Evolutionary conservation across 805 yeast genomes (phyloP).

Genomic region (Nakazawaea ambrosiae): DNA sequence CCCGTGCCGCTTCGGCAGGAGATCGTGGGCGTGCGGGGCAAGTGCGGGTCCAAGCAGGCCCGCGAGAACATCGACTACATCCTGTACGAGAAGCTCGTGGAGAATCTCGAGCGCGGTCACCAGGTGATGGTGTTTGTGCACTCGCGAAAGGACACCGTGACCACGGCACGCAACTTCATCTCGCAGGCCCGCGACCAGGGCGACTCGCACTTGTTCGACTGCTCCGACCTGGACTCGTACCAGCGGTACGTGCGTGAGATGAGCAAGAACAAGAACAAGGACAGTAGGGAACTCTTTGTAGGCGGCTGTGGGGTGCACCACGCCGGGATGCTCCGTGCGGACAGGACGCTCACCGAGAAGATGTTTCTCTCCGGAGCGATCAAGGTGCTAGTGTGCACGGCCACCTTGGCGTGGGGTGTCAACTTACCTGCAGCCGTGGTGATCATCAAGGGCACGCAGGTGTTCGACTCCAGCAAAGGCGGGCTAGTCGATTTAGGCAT

Average conservation of each 20-base stretch:
- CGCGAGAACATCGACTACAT: conserved; percentile 69
- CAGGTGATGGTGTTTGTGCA: conserved; percentile 98
- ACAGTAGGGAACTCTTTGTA: conserved; percentile 70
- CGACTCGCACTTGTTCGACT: conserved; percentile 53
- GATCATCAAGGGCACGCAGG: conserved; percentile 92
- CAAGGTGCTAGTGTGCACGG: conserved; percentile 89
- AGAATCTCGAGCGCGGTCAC: conserved; percentile 59
- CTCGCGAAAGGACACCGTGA: conserved; percentile 87
- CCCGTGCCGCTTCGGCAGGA: conserved; percentile 92
- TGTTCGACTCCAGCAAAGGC: conserved; percentile 90
- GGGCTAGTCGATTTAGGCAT: conserved; percentile 92
- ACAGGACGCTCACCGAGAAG: conserved; percentile 82
- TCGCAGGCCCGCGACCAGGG: conserved; percentile 56
- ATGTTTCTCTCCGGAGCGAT: conserved; percentile 83
- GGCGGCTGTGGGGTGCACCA: conserved; percentile 92
- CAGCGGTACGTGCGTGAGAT: conserved; percentile 56
- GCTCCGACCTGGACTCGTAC: conserved; percentile 35
- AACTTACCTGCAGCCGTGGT: conserved; percentile 98
- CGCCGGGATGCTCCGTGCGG: conserved; percentile 93
- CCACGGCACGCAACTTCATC: conserved; percentile 69
- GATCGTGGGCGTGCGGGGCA: conserved; percentile 79
- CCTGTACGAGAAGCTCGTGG: conserved; percentile 68
- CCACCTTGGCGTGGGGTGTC: conserved; percentile 99
- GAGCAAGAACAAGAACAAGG: conserved; percentile 65
- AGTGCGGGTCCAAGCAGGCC: conserved; percentile 68